Evolutionary conservation across 345 rosid species (phyloP).

Genomic region (Lepidium sativum): DNA sequence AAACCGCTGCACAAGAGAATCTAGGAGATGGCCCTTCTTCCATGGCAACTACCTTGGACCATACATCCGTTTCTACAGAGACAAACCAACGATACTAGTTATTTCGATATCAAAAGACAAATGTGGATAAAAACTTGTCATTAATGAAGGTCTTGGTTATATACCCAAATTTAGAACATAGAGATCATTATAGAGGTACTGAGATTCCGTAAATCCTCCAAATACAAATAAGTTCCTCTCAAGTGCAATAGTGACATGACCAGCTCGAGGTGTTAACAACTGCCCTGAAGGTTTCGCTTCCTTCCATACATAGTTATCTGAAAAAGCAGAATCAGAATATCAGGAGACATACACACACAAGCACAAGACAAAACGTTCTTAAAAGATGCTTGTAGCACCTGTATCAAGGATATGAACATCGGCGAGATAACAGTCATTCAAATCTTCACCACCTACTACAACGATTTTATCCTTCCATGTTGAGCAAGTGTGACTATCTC

Average conservation of each 20-base stretch:
- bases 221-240: constrained; percentile 81
- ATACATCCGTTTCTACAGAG: constrained; percentile 60
- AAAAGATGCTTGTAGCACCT: constrained; percentile 36
- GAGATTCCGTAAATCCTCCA: constrained; percentile 89
- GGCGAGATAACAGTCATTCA: constrained; percentile 66
- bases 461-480: constrained; percentile 78
- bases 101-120: background rate
- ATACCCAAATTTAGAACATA: constrained; percentile 82
- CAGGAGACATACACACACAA: background rate
- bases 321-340: constrained; percentile 10
- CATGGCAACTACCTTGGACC: constrained; percentile 59
- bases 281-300: constrained; percentile 64
- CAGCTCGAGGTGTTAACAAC: constrained; percentile 82
- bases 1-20: constrained; percentile 78
- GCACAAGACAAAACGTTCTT: background rate
- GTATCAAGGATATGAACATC: constrained; percentile 92
- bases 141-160: constrained; percentile 16
- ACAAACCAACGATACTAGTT: background rate
- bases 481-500: constrained; percentile 94
- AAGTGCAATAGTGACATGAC: constrained; percentile 71
- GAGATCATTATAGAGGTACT: constrained; percentile 67
- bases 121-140: background rate
- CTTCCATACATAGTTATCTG: constrained; percentile 82
- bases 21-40: constrained; percentile 86
- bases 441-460: constrained; percentile 97